These are phyloP conservation scores for Decorospora gaudefroyi DNA, from an alignment of 2,329 filamentous ascomycete species.

Conservation along the genomic window DNA sequence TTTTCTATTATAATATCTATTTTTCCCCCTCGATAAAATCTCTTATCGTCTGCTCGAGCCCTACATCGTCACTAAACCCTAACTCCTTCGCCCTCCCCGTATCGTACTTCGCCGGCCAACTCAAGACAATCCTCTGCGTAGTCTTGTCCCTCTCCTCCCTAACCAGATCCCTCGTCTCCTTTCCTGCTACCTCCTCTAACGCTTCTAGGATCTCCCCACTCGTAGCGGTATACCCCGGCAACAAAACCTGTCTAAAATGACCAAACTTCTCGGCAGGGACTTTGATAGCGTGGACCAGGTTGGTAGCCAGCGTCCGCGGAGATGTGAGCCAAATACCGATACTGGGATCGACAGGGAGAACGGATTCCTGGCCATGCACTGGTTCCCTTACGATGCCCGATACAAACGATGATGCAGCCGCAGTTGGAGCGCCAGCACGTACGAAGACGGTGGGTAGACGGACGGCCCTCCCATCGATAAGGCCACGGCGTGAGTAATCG, in stretches of 20 bases:
- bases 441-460: conserved; percentile 67
- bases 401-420: conserved; percentile 66
- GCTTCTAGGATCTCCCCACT: conserved; percentile 62
- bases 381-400: conserved; percentile 69
- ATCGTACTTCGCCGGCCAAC: conserved; percentile 62
- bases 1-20: conserved; percentile 16
- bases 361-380: conserved; percentile 58
- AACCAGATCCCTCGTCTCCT: conserved; percentile 57
- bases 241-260: conserved; percentile 57
- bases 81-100: conserved; percentile 60
- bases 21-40: conserved; percentile 49
- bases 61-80: conserved; percentile 57
- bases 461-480: conserved; percentile 62
- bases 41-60: conserved; percentile 53
- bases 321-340: conserved; percentile 63
- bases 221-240: conserved; percentile 60
- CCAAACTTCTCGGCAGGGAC: conserved; percentile 57
- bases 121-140: conserved; percentile 59
- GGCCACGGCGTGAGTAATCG: conserved; percentile 64
- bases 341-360: conserved; percentile 57
- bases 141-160: conserved; percentile 57
- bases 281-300: conserved; percentile 58
- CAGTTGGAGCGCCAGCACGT: conserved; percentile 63
- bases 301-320: conserved; percentile 59
- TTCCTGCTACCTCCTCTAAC: conserved; percentile 59